Evolutionary conservation across 768 basidiomycete genomes (phyloP), one percentile per base, ranked within the genome.

Genomic region (Sarcomyxa edulis): DNA sequence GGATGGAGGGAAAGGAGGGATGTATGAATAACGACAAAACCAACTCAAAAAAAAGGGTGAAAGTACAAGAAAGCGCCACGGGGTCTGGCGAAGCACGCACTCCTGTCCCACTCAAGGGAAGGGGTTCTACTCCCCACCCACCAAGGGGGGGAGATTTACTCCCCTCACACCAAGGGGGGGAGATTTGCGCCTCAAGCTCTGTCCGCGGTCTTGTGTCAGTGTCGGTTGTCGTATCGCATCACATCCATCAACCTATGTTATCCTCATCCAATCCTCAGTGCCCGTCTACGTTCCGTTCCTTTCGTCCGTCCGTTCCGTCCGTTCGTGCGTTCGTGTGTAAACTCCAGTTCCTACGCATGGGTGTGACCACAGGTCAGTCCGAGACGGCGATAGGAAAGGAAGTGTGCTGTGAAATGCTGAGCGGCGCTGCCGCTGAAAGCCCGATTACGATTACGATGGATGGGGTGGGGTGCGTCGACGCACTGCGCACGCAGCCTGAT

Each of bases 221-320:
- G 74, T 77, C 77, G n/a, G n/a, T n/a, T n/a, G 73, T 77, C 76
- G 69, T 72, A 69, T 71, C 71, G 52, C 64, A 63, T 76, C 78
- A 53, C 76, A 64, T 58, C 76, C 64, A 50, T n/a, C n/a, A 52
- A 57, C 71, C 69, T 60, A 55, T 58, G 55, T 51, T 75, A 66
- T 76, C 65, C 65, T 76, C 73, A 65, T 66, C 60, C 57, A 14
- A 31, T 11, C 10, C 29, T 26, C 29, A 18, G 32, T 16, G 14
- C 19, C 23, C 18, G 38, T 39, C 30, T 39, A 28, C 38, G 38
- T 31, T 65, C 53, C 43, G 38, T 35, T 53, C n/a, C n/a, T n/a
- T n/a, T n/a, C n/a, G n/a, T n/a, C n/a, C n/a, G n/a, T n/a, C n/a
- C n/a, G n/a, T n/a, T n/a, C n/a, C n/a, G n/a, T n/a, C n/a, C n/a